Evolutionary conservation across 805 yeast species (phyloP).

Genomic region (Huiozyma naganishii): DNA sequence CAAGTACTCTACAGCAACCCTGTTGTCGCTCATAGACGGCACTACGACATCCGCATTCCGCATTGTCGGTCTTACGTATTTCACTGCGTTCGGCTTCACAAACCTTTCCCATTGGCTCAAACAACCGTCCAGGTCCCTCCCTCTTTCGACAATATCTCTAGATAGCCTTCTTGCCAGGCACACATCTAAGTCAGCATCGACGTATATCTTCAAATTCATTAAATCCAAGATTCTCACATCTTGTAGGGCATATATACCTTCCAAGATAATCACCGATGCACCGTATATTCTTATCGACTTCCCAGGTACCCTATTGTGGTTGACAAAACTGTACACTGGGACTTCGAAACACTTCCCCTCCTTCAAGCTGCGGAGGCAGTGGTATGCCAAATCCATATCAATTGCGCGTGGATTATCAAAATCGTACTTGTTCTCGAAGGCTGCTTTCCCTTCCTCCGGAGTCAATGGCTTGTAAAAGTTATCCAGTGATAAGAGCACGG

Average conservation of each 20-base stretch:
- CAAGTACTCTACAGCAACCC: conserved; percentile 67
- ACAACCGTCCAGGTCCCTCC: conserved; percentile 74
- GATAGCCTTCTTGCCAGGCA: conserved; percentile 83
- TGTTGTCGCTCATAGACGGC: conserved; percentile 84
- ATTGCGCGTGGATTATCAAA: conserved; percentile 81
- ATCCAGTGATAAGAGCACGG: conserved; percentile 79
- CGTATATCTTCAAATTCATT: conserved; percentile 82
- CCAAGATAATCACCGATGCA: conserved; percentile 85
- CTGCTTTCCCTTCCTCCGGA: conserved; percentile 47
- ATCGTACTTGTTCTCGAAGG: conserved; percentile 65
- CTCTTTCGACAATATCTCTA: conserved; percentile 78
- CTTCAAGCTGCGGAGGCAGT: conserved; percentile 55
- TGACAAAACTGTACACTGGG: conserved; percentile 58
- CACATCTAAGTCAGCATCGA: conserved; percentile 87
- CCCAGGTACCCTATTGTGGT: conserved; percentile 51
- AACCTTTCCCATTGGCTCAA: conserved; percentile 81
- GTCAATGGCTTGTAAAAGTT: conserved; percentile 77
- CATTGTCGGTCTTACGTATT: conserved; percentile 55
- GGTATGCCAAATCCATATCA: conserved; percentile 62
- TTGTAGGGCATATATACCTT: conserved; percentile 79
- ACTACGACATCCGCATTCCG: conserved; percentile 73
- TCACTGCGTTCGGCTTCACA: conserved; percentile 86
- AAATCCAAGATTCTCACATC: conserved; percentile 57
- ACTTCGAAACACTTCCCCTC: conserved; percentile 58
- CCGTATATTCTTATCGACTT: conserved; percentile 75